phyloP scores from a whole-genome alignment of 371 early-diverging fungal species.

The Synchytrium microbalum region DNA sequence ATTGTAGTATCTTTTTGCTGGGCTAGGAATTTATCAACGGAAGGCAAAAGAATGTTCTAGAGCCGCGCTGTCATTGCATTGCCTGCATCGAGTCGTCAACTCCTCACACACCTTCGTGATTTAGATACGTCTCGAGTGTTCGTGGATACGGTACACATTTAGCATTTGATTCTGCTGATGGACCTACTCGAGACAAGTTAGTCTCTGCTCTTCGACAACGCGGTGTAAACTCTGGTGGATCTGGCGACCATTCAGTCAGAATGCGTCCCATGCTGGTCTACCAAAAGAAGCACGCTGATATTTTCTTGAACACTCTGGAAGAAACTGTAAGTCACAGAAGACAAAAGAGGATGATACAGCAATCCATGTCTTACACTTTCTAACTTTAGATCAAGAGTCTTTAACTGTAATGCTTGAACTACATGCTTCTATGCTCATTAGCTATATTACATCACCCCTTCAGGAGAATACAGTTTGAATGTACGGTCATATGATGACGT shows the following conservation, averaged over 20 bases:
- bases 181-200: background rate
- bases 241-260: background rate
- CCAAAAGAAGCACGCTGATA: constrained; percentile 4
- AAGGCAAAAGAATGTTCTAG: no score
- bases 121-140: constrained; percentile 1
- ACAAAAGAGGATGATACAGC: no score
- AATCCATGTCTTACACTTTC: no score
- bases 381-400: no score
- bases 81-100: no score
- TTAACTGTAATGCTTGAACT: no score
- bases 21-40: no score
- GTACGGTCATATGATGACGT: constrained; percentile 88
- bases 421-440: no score
- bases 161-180: background rate
- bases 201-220: background rate
- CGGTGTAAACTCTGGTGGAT: constrained; percentile 3
- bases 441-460: constrained; percentile 14
- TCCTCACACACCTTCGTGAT: background rate
- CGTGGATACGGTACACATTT: constrained; percentile 2
- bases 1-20: background rate
- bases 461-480: constrained; percentile 82
- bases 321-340: background rate
- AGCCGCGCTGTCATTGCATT: no score
- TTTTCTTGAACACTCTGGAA: background rate
- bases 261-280: constrained; percentile 2